Conservation (phyloP, 2,329 filamentous ascomycete genomes). For the Coniochaeta sp. region DNA sequence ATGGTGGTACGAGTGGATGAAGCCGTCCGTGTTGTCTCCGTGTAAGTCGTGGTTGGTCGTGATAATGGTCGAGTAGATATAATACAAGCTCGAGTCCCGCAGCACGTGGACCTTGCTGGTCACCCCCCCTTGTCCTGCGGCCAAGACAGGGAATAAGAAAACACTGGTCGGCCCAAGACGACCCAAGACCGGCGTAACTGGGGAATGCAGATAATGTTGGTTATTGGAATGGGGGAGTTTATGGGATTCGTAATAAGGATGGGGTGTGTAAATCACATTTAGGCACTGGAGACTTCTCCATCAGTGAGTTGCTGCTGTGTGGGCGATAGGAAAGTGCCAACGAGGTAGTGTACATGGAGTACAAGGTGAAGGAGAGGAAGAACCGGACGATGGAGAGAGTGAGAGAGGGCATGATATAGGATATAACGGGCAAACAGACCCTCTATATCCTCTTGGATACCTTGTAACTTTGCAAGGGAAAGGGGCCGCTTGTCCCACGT, state of each 20-base stretch:
- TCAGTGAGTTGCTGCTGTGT: constrained; percentile 14
- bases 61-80: background rate
- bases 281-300: constrained; percentile 17
- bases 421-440: background rate
- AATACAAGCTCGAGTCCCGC: background rate
- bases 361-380: background rate
- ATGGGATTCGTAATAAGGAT: constrained; percentile 1
- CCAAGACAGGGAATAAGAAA: constrained; percentile 2
- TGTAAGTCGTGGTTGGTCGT: background rate
- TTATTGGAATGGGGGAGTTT: too few relatives aligned
- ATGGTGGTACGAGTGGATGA: background rate
- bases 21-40: background rate
- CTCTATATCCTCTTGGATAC: too few relatives aligned
- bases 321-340: constrained; percentile 12
- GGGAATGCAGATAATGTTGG: constrained; percentile 1
- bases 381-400: background rate
- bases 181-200: constrained; percentile 1
- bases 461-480: background rate
- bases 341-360: constrained; percentile 5
- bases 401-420: background rate
- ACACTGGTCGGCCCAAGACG: background rate
- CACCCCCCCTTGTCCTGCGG: background rate
- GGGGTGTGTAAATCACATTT: constrained; percentile 16
- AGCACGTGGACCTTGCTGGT: background rate
- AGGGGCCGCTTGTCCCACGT: constrained; percentile 1